phyloP scores from a whole-genome alignment of 352 stramenopile genomes.

The Globisporangium cederbergense region DNA sequence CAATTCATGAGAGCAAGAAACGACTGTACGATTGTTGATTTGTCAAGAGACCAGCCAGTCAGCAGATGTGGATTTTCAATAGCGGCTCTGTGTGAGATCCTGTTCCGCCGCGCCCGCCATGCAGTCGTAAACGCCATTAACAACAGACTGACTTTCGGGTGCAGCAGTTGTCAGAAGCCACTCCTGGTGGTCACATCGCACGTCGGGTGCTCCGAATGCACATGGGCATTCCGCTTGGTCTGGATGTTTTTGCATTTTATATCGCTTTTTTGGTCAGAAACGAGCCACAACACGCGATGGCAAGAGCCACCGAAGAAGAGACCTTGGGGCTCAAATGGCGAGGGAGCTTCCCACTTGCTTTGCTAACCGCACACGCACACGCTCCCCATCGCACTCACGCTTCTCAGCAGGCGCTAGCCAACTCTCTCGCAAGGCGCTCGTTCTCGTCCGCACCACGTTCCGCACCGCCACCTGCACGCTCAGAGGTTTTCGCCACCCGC shows the following conservation, averaged over 20 bases:
- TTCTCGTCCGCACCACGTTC: background rate
- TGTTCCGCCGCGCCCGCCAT: background rate
- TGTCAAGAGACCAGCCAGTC: background rate
- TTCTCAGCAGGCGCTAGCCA: background rate
- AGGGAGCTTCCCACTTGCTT: background rate
- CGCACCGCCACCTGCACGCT: background rate
- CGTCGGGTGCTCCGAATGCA: background rate
- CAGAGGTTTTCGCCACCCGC: background rate
- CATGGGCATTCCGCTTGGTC: background rate
- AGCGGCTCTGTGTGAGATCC: background rate
- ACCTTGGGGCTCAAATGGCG: no score
- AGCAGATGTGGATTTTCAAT: background rate
- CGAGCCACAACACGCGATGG: background rate
- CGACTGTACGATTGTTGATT: constrained; percentile 2
- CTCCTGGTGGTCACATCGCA: constrained; percentile 2
- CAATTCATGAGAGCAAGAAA: background rate
- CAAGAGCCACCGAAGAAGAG: background rate
- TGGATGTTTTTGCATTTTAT: constrained; percentile 6
- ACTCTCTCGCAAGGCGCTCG: background rate
- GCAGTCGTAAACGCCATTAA: background rate
- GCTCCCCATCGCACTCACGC: background rate
- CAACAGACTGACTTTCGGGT: background rate
- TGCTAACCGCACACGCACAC: background rate
- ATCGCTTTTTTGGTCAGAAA: constrained; percentile 9
- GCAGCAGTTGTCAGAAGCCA: background rate